Percentiles rank a stretch among this genome's conserved stretches.
phyloP scores from a whole-genome alignment of 176 grass and related monocot species.

The Eragrostis nindensis region DNA sequence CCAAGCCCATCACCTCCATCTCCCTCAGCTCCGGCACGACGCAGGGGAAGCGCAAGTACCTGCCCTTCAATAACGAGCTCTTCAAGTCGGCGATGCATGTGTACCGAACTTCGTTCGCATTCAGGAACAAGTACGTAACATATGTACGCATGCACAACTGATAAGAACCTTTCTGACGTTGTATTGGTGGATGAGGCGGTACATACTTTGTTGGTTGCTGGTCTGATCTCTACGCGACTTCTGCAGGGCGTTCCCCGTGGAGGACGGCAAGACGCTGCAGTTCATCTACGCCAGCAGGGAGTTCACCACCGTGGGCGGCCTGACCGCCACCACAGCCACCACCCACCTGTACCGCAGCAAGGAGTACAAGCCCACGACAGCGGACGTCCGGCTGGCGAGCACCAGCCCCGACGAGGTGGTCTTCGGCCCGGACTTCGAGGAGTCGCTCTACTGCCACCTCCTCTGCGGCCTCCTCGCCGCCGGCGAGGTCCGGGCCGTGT shows the following conservation, averaged over 20 bases:
- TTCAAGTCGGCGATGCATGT: slow-evolving; percentile 84
- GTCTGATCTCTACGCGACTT: too few relatives aligned
- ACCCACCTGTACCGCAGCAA: slow-evolving; percentile 76
- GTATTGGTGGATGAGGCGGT: too few relatives aligned
- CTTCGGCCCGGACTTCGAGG: slow-evolving; percentile 72
- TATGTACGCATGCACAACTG: too few relatives aligned
- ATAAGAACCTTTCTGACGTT: too few relatives aligned
- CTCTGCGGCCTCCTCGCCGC: slow-evolving; percentile 67
- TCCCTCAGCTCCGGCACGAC: slow-evolving; percentile 92
- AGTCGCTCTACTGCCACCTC: slow-evolving; percentile 94
- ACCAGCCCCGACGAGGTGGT: slow-evolving; percentile 77
- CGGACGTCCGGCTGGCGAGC: slow-evolving; percentile 60
- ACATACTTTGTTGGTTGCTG: not conserved
- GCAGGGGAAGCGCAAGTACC: slow-evolving; percentile 84
- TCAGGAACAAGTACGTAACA: slow-evolving; percentile 76
- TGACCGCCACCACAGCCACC: slow-evolving; percentile 74
- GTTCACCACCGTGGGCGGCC: slow-evolving; percentile 67
- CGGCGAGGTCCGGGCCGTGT: slow-evolving; percentile 68
- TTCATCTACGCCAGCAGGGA: slow-evolving; percentile 88
- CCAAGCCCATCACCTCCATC: slow-evolving; percentile 63
- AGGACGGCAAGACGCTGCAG: slow-evolving; percentile 77
- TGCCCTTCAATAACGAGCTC: slow-evolving; percentile 77
- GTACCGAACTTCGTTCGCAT: slow-evolving; percentile 72
- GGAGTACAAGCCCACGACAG: slow-evolving; percentile 66
- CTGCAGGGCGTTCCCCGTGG: slow-evolving; percentile 72